Percentiles rank a stretch among this genome's conserved stretches.
phyloP scores from a whole-genome alignment of 805 yeast genomes.

The Teunomyces cretensis region DNA sequence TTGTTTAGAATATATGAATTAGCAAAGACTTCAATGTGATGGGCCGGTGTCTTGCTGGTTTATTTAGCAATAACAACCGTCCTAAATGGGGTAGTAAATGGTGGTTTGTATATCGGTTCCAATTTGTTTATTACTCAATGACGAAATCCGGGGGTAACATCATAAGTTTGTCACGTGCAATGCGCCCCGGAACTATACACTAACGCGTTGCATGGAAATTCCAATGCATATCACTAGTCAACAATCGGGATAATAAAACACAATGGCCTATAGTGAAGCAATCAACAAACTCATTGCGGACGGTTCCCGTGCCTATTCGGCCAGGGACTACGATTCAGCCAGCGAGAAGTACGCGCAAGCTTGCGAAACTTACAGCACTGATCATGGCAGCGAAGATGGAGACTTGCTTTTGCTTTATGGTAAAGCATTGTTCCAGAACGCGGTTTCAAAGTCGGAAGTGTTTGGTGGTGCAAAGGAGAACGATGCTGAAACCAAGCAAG shows the following conservation, averaged over 20 bases:
- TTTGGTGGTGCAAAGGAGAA: conserved; percentile 53
- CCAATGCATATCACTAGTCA: neutral
- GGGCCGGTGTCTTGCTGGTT: neutral
- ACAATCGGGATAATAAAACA: too few species aligned
- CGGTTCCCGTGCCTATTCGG: conserved; percentile 65
- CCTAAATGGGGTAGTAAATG: neutral
- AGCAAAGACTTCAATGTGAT: neutral
- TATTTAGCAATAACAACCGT: neutral
- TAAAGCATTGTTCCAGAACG: conserved; percentile 73
- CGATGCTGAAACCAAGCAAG: conserved; percentile 22
- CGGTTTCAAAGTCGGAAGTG: conserved; percentile 71
- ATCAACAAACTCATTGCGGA: conserved; percentile 51
- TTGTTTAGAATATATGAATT: too few species aligned
- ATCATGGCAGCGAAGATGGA: conserved; percentile 63
- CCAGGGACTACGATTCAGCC: conserved; percentile 66
- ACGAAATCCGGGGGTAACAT: neutral
- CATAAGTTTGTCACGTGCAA: neutral
- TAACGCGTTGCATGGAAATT: neutral
- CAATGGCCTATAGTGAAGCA: conserved; percentile 37
- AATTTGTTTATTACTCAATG: neutral
- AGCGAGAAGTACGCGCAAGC: conserved; percentile 71
- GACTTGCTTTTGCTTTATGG: conserved; percentile 77
- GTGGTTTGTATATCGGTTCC: neutral
- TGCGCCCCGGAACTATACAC: neutral
- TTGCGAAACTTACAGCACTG: conserved; percentile 54